Percentiles rank a stretch among this genome's conserved stretches.
Conservation (phyloP, 495 filamentous ascomycete genomes). For the Peziza echinospora region DNA sequence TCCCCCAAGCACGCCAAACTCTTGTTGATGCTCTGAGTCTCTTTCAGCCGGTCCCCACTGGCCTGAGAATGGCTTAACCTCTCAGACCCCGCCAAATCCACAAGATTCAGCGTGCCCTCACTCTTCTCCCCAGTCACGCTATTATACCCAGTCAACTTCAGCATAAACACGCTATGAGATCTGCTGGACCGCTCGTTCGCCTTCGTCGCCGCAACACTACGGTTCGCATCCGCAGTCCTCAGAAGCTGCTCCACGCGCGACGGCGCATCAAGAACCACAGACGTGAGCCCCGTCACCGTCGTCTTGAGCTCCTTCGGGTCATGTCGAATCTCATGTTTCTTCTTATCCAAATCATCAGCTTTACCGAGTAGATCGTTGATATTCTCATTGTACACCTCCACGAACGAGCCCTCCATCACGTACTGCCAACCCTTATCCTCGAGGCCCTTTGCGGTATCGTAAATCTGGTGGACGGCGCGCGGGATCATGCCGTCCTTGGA, state of each 20-base stretch:
- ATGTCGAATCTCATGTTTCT: constrained; percentile 82
- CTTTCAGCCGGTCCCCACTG: constrained; percentile 66
- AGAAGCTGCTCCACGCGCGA: constrained; percentile 62
- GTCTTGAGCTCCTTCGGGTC: constrained; percentile 64
- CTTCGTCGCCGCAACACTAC: constrained; percentile 84
- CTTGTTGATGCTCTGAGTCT: constrained; percentile 95
- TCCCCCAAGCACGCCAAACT: constrained; percentile 80
- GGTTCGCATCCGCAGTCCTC: constrained; percentile 53
- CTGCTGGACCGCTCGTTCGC: constrained; percentile 87
- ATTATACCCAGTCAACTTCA: constrained; percentile 68
- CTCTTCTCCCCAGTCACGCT: constrained; percentile 59
- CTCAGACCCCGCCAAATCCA: constrained; percentile 88
- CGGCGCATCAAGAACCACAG: constrained; percentile 53
- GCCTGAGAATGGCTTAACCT: constrained; percentile 65
- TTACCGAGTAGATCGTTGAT: constrained; percentile 77
- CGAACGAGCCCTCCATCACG: constrained; percentile 80
- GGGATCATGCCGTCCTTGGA: constrained; percentile 90
- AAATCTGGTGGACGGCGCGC: constrained; percentile 76
- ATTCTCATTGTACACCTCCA: constrained; percentile 99
- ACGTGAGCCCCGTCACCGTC: constrained; percentile 60
- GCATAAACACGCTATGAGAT: constrained; percentile 89
- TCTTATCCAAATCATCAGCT: constrained; percentile 53
- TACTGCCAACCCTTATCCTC: constrained; percentile 88
- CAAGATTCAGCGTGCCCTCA: constrained; percentile 86
- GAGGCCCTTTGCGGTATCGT: constrained; percentile 57